A percentile compares a stretch with the other conserved stretches of the same genome.
Evolutionary conservation across 2,329 filamentous ascomycete genomes (phyloP).

Genomic region (Chaetomiaceae sp.): DNA sequence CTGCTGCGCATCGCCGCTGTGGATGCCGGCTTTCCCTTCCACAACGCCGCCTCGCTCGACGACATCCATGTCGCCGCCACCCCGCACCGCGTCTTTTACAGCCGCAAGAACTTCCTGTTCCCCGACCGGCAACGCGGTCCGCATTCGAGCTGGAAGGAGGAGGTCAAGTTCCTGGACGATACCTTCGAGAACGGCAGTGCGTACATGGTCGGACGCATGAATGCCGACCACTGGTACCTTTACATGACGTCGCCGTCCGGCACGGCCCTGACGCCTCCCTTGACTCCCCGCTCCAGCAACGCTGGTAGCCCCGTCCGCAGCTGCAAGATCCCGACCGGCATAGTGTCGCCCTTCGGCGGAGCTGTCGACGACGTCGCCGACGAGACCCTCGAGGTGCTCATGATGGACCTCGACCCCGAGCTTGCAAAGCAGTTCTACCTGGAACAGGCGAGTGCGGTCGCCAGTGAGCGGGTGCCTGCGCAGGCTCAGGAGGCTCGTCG

Average conservation of each 20-base stretch:
- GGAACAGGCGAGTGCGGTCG: constrained; percentile 78
- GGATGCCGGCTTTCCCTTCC: constrained; percentile 83
- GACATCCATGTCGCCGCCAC: constrained; percentile 73
- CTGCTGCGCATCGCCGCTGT: constrained; percentile 88
- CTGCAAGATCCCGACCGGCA: constrained; percentile 54
- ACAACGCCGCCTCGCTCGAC: constrained; percentile 61
- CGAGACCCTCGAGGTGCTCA: constrained; percentile 71
- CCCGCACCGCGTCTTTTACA: constrained; percentile 96
- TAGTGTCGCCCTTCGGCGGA: constrained; percentile 36
- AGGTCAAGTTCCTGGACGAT: constrained; percentile 87
- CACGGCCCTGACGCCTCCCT: constrained; percentile 68
- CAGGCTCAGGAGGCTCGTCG: constrained; percentile 61
- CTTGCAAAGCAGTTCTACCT: constrained; percentile 68
- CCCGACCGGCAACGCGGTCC: constrained; percentile 91
- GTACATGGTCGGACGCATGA: constrained; percentile 99
- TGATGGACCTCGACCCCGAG: constrained; percentile 66
- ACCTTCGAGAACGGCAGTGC: constrained; percentile 90
- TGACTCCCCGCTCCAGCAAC: constrained; percentile 57
- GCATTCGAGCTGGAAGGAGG: constrained; percentile 95
- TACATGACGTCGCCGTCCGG: constrained; percentile 89
- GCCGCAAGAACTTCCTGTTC: constrained; percentile 96
- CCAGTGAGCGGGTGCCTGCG: constrained; percentile 71
- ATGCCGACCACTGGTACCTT: constrained; percentile 98
- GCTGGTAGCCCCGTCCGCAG: constrained; percentile 37
- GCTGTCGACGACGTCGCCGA: constrained; percentile 54